Evolutionary conservation across 371 early-diverging fungal genomes (phyloP).

Genomic region (Batrachochytrium dendrobatidis): DNA sequence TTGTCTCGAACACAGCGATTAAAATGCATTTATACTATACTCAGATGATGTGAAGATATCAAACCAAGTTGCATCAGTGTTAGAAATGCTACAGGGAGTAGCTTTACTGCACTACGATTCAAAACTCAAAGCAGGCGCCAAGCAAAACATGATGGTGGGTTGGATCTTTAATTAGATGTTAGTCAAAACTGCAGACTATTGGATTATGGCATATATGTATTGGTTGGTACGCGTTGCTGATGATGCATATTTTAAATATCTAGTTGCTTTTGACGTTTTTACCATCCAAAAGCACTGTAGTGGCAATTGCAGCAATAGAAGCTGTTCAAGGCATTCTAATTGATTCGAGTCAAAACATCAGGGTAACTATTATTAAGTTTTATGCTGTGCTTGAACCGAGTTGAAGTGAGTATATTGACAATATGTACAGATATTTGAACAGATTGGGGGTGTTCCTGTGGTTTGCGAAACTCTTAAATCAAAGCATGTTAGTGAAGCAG

Average conservation of each 20-base stretch:
- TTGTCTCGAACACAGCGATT: too few species aligned
- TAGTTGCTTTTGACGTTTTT: conserved; percentile 6
- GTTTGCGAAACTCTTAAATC: not conserved
- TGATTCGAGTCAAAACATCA: not conserved
- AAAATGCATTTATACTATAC: too few species aligned
- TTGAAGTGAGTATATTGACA: not conserved
- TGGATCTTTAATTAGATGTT: not conserved
- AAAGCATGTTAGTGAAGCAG: not conserved
- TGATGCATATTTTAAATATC: too few species aligned
- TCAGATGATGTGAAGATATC: too few species aligned
- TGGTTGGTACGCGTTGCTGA: too few species aligned
- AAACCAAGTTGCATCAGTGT: not conserved
- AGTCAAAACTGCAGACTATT: not conserved
- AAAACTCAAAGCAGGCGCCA: not conserved
- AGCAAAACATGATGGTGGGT: not conserved
- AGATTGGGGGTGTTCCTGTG: not conserved
- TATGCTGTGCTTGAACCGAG: not conserved
- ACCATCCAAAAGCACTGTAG: not conserved
- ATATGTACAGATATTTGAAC: not conserved
- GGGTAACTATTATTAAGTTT: not conserved
- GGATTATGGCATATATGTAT: too few species aligned
- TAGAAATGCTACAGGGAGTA: not conserved
- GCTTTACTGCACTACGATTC: conserved; percentile 4
- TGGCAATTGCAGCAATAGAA: not conserved
- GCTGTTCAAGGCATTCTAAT: not conserved